phyloP scores from a whole-genome alignment of 2,329 filamentous ascomycete genomes.

The Fusarium equiseti region DNA sequence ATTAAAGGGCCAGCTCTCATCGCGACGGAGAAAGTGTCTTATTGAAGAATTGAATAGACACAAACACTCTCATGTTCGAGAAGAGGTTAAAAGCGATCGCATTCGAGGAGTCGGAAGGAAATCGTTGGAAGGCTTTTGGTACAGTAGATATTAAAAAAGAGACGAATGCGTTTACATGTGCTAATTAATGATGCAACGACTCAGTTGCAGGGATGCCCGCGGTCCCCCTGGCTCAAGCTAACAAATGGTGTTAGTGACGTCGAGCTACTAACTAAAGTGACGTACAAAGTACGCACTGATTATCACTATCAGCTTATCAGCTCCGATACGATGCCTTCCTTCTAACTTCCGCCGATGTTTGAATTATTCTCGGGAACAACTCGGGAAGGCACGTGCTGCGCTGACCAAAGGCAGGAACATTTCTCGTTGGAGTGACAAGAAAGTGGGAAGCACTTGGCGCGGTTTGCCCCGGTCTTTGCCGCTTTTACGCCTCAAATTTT shows the following conservation, averaged over 20 bases:
- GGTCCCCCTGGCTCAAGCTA: constrained; percentile 20
- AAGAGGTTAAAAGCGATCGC: constrained; percentile 16
- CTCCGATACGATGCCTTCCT: background rate
- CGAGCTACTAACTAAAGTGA: constrained; percentile 34
- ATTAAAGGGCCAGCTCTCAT: constrained; percentile 61
- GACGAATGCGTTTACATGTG: constrained; percentile 35
- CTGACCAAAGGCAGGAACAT: background rate
- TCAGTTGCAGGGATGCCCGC: constrained; percentile 39
- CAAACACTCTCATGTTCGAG: constrained; percentile 41
- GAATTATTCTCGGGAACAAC: constrained; percentile 35
- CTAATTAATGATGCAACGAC: constrained; percentile 38
- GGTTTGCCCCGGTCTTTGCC: constrained; percentile 32
- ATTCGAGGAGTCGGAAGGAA: constrained; percentile 17
- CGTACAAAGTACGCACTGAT: constrained; percentile 25
- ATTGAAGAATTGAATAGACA: constrained; percentile 11
- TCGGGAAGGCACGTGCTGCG: constrained; percentile 45
- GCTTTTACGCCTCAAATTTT: constrained; percentile 31
- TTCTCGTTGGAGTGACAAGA: constrained; percentile 2
- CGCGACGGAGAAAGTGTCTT: constrained; percentile 47
- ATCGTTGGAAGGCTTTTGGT: background rate
- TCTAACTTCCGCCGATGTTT: background rate
- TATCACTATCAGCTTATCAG: background rate
- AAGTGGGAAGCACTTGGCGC: constrained; percentile 14
- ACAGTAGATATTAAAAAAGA: background rate
- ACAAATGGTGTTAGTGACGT: constrained; percentile 47